Evolutionary conservation across 2,329 filamentous ascomycete species (phyloP), one percentile per base, ranked within the genome.

Genomic region (Colletotrichum sp.): DNA sequence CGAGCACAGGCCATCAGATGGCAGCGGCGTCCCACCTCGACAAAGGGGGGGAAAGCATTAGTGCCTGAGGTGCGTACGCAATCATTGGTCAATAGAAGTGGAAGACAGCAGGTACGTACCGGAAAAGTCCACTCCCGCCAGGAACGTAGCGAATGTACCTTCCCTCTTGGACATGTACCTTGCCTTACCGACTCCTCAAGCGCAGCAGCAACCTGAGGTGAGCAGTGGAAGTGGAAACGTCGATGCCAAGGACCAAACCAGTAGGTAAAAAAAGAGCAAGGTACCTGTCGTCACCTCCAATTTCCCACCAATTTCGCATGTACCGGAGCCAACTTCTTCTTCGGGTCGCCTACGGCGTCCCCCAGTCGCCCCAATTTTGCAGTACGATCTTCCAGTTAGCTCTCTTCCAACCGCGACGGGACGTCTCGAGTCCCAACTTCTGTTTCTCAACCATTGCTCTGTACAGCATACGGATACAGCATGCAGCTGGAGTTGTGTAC

Each of bases 241-340:
- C 28, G 28, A 12, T 65, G 60, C 60, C 75, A 71, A 75, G 71
- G 55, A 30, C 60, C 34, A 60, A 52, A 30, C 21, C 43, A 21
- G 18, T n/a, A 60, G 36, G 24, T n/a, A n/a, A 15, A 67, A 64
- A 30, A 58, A 71, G 64, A 52, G 18, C 26, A 24, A 38, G 55
- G 60, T 77, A 77, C 76, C 34, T 77, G 21, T 72, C 57, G 65
- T 72, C 64, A 76, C 74, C 67, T n/a, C 34, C 73, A 76, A 77
- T 77, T 55, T 77, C 76, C 74, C 36, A 76, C 73, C 76, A 77
- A 77, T 77, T 68, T 77, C 76, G 68, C 65, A 77, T 77, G 76
- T 77, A 76, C 76, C 76, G 76, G 75, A 76, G 73, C 34, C 73
- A 57, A 72, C 68, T 76, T 75, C 75, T 77, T 52, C 69, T 76